Percentiles rank a stretch among this genome's conserved stretches.
Conservation (phyloP, 2,329 filamentous ascomycete species). For the Leptographium wingfieldii region DNA sequence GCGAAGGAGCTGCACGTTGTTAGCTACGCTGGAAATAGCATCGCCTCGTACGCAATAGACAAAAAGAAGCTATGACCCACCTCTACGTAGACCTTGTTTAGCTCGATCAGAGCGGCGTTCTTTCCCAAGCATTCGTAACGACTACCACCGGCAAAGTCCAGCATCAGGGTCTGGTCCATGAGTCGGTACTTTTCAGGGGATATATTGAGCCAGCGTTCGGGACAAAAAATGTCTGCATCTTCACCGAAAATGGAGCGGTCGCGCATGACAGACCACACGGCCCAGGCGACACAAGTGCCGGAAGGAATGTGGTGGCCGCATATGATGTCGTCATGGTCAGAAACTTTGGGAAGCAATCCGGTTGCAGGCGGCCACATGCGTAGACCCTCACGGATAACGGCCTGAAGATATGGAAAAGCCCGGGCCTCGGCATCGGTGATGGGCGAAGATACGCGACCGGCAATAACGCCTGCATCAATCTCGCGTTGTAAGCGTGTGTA, state of each 20-base stretch:
- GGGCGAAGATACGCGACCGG: constrained; percentile 19
- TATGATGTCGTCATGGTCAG: constrained; percentile 25
- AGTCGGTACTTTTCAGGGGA: constrained; percentile 11
- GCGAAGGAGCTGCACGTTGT: neutral
- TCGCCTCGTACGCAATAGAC: neutral
- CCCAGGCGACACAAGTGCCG: constrained; percentile 20
- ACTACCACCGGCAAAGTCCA: constrained; percentile 26
- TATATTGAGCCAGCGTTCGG: constrained; percentile 31
- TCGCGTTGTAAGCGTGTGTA: constrained; percentile 18
- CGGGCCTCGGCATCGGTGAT: constrained; percentile 24
- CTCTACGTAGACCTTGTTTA: constrained; percentile 22
- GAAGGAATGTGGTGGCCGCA: constrained; percentile 29
- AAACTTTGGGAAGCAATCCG: constrained; percentile 16
- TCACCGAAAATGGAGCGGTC: constrained; percentile 22
- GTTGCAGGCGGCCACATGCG: constrained; percentile 32
- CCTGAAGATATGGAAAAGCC: constrained; percentile 33
- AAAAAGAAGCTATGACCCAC: neutral
- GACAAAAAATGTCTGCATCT: constrained; percentile 28
- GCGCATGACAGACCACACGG: constrained; percentile 19
- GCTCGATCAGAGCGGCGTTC: constrained; percentile 28
- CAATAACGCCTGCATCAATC: constrained; percentile 21
- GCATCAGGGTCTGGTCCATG: constrained; percentile 19
- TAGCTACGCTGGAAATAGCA: neutral
- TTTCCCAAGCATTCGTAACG: constrained; percentile 28
- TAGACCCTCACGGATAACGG: constrained; percentile 35